Evolutionary conservation across 2,329 filamentous ascomycete genomes (phyloP).

Genomic region (Lachnellula suecica): DNA sequence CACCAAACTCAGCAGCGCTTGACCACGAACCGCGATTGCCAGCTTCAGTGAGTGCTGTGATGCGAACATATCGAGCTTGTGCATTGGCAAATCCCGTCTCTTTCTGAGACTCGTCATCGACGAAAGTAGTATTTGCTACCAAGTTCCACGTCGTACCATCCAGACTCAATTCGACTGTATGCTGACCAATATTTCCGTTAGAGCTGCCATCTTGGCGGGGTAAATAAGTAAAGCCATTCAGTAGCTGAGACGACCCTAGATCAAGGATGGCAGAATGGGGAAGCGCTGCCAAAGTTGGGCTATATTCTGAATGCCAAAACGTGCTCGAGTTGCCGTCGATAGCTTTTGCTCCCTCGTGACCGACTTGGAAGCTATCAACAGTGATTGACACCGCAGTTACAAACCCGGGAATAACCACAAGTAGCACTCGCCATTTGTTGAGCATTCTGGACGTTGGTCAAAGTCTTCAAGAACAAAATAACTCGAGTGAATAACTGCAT

Average conservation of each 20-base stretch:
- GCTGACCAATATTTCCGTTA: constrained; percentile 38
- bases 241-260: constrained; percentile 30
- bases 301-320: constrained; percentile 36
- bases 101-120: constrained; percentile 11
- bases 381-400: neutral
- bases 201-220: constrained; percentile 33
- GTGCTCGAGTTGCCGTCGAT: constrained; percentile 33
- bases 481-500: too few species aligned
- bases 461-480: too few species aligned
- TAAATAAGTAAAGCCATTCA: constrained; percentile 33
- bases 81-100: constrained; percentile 6
- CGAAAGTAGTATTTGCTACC: constrained; percentile 28
- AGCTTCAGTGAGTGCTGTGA: constrained; percentile 18
- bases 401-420: neutral
- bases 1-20: constrained; percentile 13
- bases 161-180: constrained; percentile 22
- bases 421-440: neutral
- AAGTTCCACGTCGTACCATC: constrained; percentile 26
- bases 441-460: neutral
- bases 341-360: constrained; percentile 20
- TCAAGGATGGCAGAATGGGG: constrained; percentile 35
- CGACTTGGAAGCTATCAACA: constrained; percentile 2
- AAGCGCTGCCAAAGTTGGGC: constrained; percentile 22
- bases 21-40: constrained; percentile 18
- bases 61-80: constrained; percentile 11